These are phyloP conservation scores for Mortierella alpina DNA, from an alignment of 192 early-diverging fungal species.

Conservation along the genomic window DNA sequence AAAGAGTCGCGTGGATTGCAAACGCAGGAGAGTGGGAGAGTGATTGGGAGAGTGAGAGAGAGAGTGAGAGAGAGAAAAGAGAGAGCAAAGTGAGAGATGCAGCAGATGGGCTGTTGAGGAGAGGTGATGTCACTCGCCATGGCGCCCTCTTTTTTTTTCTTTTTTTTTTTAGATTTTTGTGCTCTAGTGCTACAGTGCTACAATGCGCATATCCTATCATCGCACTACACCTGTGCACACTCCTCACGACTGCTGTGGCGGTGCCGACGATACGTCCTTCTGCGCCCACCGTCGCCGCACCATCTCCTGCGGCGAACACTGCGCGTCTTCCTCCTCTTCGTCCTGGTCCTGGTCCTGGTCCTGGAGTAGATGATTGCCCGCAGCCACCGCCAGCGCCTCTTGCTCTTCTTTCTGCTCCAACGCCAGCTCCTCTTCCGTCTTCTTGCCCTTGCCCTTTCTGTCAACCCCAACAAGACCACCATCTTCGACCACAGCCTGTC, in stretches of 20 bases:
- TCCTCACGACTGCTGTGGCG: no score
- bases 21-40: not conserved
- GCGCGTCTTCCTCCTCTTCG: constrained; percentile 23
- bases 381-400: not conserved
- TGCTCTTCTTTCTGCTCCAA: constrained; percentile 5
- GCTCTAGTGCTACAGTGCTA: no score
- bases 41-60: not conserved
- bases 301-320: constrained; percentile 44
- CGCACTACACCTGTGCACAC: no score
- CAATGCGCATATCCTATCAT: no score
- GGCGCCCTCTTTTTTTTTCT: no score
- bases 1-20: no score
- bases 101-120: no score
- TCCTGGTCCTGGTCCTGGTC: not conserved
- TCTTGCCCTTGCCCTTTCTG: constrained; percentile 42
- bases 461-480: not conserved
- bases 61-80: not conserved
- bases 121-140: no score
- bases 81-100: no score
- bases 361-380: not conserved
- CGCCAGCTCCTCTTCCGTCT: constrained; percentile 15
- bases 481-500: not conserved
- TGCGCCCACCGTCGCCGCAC: constrained; percentile 36
- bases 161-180: no score
- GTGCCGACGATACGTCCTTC: no score